Evolutionary conservation across 1,284 basidiomycete species (phyloP).

Genomic region (Pulchroboletus neoregius): DNA sequence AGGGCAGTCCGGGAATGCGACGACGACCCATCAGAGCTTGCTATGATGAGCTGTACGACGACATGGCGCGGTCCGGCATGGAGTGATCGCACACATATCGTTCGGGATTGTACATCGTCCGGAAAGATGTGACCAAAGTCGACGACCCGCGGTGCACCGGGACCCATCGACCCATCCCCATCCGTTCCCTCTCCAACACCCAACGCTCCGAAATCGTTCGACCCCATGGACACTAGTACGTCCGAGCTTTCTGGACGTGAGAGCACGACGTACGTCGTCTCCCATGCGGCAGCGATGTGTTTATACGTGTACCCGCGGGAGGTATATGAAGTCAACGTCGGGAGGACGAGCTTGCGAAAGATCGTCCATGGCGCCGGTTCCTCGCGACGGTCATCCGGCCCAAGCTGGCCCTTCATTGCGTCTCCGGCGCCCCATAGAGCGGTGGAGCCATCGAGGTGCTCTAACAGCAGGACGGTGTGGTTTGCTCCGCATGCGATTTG

Average conservation of each 20-base stretch:
- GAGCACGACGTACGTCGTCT: constrained; percentile 72
- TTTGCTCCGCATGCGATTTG: constrained; percentile 33
- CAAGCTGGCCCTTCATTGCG: constrained; percentile 59
- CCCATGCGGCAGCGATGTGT: constrained; percentile 69
- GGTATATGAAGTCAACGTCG: constrained; percentile 29
- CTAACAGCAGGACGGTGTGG: constrained; percentile 30
- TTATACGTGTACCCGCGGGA: constrained; percentile 38
- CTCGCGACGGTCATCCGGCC: constrained; percentile 26
- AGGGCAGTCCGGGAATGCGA: constrained; percentile 32
- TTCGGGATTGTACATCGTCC: constrained; percentile 22
- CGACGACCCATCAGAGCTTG: background rate
- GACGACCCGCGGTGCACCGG: constrained; percentile 39
- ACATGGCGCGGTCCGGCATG: constrained; percentile 71
- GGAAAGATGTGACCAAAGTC: constrained; percentile 39
- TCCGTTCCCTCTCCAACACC: constrained; percentile 43
- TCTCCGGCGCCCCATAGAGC: constrained; percentile 71
- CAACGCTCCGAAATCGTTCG: constrained; percentile 79
- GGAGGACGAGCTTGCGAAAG: constrained; percentile 49
- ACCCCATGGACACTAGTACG: constrained; percentile 73
- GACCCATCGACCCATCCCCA: constrained; percentile 5
- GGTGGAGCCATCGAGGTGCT: constrained; percentile 13
- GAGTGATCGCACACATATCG: constrained; percentile 41
- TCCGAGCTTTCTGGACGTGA: constrained; percentile 44
- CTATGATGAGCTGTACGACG: constrained; percentile 41
- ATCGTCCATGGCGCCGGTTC: constrained; percentile 26